phyloP scores from a whole-genome alignment of 2,329 filamentous ascomycete species.

The Colletotrichum noveboracense region DNA sequence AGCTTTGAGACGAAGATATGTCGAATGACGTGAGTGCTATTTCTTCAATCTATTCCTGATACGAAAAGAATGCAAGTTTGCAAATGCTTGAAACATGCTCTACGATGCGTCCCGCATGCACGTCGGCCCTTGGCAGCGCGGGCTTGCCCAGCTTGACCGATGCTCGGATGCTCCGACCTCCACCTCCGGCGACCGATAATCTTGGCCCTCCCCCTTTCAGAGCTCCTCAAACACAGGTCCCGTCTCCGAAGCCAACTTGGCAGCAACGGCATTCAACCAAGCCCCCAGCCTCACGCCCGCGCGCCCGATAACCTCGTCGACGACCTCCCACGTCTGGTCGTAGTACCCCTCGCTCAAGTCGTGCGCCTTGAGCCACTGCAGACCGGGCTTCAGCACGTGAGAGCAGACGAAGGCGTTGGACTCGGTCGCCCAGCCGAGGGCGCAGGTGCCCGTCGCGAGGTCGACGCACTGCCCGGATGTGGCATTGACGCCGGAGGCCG shows the following conservation, averaged over 20 bases:
- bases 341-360: conserved; percentile 19
- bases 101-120: background rate
- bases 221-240: conserved; percentile 1
- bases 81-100: background rate
- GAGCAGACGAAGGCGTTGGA: conserved; percentile 17
- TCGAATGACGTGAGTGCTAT: background rate
- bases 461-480: conserved; percentile 9
- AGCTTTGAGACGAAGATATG: background rate
- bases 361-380: conserved; percentile 1
- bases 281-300: conserved; percentile 17
- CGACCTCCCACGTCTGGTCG: conserved; percentile 18
- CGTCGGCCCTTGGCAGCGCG: background rate
- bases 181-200: background rate
- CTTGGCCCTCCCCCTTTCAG: background rate
- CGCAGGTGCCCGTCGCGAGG: background rate
- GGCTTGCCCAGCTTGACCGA: background rate
- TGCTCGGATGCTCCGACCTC: background rate
- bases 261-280: conserved; percentile 18
- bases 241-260: background rate
- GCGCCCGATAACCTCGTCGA: conserved; percentile 15
- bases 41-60: background rate
- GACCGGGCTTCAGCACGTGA: conserved; percentile 6
- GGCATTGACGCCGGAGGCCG: background rate
- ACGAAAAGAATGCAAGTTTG: background rate
- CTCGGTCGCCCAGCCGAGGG: conserved; percentile 11